Conservation (phyloP, 2,329 filamentous ascomycete genomes). For the Apiospora marii region DNA sequence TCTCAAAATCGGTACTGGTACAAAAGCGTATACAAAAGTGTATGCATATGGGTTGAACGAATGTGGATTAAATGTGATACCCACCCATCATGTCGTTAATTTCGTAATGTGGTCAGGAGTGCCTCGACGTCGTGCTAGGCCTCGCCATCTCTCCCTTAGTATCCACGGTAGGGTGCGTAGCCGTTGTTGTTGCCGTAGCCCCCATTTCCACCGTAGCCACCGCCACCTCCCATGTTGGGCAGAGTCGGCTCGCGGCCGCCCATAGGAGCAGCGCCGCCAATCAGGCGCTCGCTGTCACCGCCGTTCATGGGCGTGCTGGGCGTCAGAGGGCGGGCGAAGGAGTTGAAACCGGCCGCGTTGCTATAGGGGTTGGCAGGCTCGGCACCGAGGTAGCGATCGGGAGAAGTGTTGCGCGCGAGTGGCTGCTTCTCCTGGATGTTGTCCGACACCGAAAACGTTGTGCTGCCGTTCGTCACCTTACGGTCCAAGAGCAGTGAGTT, state of each 20-base stretch:
- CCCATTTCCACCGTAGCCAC: conserved; percentile 28
- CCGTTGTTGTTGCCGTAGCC: conserved; percentile 21
- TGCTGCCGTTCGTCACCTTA: conserved; percentile 44
- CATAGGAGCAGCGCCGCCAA: conserved; percentile 51
- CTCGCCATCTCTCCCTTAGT: background rate
- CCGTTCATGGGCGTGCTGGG: conserved; percentile 39
- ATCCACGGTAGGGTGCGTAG: conserved; percentile 7
- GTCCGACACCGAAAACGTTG: conserved; percentile 53
- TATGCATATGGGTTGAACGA: conserved; percentile 5
- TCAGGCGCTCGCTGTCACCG: conserved; percentile 48
- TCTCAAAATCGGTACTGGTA: background rate
- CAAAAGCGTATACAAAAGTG: background rate
- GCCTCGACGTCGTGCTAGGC: conserved; percentile 5
- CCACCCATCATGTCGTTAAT: conserved; percentile 19
- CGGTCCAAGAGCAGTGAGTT: conserved; percentile 82
- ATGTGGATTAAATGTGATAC: conserved; percentile 15
- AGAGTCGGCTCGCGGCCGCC: conserved; percentile 46
- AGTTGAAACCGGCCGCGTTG: conserved; percentile 24
- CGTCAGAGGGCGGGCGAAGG: conserved; percentile 48
- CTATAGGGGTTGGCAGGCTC: conserved; percentile 38
- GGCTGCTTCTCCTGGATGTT: conserved; percentile 44
- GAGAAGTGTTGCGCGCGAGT: conserved; percentile 39
- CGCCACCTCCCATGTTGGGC: conserved; percentile 38
- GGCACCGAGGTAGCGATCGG: conserved; percentile 43
- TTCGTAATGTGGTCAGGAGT: conserved; percentile 8